These are phyloP conservation scores for Citeromyces matritensis DNA, from an alignment of 805 yeast species.

Conservation along the genomic window DNA sequence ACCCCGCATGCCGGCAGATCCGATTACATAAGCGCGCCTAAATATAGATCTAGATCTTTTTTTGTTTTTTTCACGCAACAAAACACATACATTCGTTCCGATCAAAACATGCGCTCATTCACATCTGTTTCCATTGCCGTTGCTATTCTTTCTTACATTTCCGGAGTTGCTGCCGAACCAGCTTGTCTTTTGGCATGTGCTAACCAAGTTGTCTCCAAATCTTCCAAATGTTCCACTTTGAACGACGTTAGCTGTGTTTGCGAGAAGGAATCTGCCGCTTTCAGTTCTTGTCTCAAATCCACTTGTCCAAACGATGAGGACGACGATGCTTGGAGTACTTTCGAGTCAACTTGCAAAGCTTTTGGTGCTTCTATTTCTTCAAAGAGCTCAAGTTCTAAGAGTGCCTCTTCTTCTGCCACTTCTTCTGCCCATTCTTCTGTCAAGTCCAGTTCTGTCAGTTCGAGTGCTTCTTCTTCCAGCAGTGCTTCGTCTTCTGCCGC, in stretches of 20 bases:
- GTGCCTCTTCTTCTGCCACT: constrained; percentile 6
- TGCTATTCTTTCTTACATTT: constrained; percentile 10
- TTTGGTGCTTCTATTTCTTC: constrained; percentile 6
- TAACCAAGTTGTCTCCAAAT: constrained; percentile 41
- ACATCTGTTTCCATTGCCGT: constrained; percentile 1
- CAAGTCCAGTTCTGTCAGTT: constrained; percentile 5
- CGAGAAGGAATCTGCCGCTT: constrained; percentile 30
- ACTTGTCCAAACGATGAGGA: constrained; percentile 56
- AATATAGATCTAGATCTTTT: no score
- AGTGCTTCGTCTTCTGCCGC: constrained; percentile 5
- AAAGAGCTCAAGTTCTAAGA: constrained; percentile 6
- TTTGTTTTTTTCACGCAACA: no score
- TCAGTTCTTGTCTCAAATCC: constrained; percentile 47
- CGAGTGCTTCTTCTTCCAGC: constrained; percentile 3
- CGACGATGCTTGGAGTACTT: constrained; percentile 42
- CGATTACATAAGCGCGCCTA: neutral
- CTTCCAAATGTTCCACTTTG: constrained; percentile 40
- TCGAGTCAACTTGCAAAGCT: constrained; percentile 16
- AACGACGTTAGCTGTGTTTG: constrained; percentile 61
- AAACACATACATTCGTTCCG: neutral
- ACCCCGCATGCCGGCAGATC: no score
- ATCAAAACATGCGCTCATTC: neutral
- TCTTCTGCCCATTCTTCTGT: constrained; percentile 5
- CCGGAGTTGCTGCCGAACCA: constrained; percentile 58
- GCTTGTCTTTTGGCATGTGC: constrained; percentile 90